phyloP scores from a whole-genome alignment of 2,329 filamentous ascomycete genomes.

The Colletotrichum sp. region DNA sequence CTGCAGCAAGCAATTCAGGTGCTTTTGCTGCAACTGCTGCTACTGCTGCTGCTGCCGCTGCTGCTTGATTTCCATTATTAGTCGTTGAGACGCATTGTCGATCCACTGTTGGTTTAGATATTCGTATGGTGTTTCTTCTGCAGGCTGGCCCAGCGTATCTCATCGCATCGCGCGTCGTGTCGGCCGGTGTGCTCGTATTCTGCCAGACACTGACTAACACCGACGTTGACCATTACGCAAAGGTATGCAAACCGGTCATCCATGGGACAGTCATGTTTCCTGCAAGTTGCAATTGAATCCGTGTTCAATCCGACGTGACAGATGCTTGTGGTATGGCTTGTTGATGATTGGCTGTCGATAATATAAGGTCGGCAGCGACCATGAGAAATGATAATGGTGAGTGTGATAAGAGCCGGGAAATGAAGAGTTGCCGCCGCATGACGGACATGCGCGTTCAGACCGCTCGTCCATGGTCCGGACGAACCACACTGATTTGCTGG shows the following conservation, averaged over 20 bases:
- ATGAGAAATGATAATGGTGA: background rate
- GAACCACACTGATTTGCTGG: background rate
- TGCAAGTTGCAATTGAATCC: background rate
- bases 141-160: background rate
- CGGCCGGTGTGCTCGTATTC: background rate
- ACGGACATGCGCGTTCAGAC: conserved; percentile 1
- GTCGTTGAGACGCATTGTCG: background rate
- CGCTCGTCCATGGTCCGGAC: conserved; percentile 3
- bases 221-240: background rate
- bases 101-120: background rate
- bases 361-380: background rate
- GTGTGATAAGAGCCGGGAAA: background rate
- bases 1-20: background rate
- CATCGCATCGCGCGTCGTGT: background rate
- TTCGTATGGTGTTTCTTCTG: background rate
- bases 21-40: background rate
- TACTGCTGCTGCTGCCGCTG: background rate
- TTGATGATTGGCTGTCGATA: background rate
- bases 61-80: background rate
- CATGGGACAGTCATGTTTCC: background rate
- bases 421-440: background rate
- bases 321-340: background rate
- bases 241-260: background rate
- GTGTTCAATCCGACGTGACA: background rate
- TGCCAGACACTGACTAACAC: background rate